Base-by-base conservation (phyloP, 2,329 filamentous ascomycete species). In the Sporothrix brunneoviolacea region DNA sequence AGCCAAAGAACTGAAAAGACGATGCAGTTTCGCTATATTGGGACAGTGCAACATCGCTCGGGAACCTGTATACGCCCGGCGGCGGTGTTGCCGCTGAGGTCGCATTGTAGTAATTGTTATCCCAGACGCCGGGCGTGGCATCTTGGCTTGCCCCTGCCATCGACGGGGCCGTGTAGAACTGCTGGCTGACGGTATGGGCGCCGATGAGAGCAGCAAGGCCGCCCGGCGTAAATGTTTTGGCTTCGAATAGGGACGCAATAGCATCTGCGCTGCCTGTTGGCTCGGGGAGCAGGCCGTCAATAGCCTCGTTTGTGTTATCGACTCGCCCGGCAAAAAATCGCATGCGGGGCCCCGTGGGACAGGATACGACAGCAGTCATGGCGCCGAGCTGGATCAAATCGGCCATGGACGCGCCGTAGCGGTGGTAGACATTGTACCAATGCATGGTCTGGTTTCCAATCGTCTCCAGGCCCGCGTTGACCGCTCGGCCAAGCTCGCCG, bases 151-250 rank as follows among this genome's bases (percentile, higher is more conserved):
- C 62, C 35, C 65, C 68, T 4, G 63, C 61, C 15, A 68, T 62
- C 3, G 57, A 41, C 0, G 64, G 54, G 50, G 74, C 68, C 48
- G 72, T 66, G 51, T 70, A 69, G 47, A 65, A 66, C 56, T 79
- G 75, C 54, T 65, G 69, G 15, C 73, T 70, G 9, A 69, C 64
- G 3, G 70, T 71, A 59, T 80, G 77, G 0, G 77, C 76, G 44
- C 77, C 77, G 2, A 80, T 57, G 2, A 80, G 69, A 1, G 76
- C 76, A 1, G 73, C 70, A 3, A 80, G 67, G 36, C 77, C 76
- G 28, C 62, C 63, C 2, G 73, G 61, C 4, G 61, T 63, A 62
- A 79, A 74, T 1, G 73, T 74, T 61, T 78, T 78, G 51, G 66
- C 67, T 16, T 57, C 51, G 60, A 78, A 79, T 2, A 76, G 65